Percentiles rank a stretch among this genome's conserved stretches.
phyloP scores from a whole-genome alignment of 1,284 basidiomycete species.

The Amylostereum areolatum region DNA sequence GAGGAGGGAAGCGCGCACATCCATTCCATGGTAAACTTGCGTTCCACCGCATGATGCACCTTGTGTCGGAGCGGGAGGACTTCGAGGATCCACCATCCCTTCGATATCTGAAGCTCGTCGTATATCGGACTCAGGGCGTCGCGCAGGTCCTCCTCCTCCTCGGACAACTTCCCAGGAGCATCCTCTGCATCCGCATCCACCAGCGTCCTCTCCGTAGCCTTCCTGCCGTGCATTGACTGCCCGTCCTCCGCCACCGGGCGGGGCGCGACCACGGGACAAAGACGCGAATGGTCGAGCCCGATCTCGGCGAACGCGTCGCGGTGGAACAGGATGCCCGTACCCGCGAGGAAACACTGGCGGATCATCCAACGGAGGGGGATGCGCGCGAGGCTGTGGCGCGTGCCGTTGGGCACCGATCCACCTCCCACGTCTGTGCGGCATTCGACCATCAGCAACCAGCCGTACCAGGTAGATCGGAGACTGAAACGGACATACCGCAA shows the following conservation, averaged over 20 bases:
- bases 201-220: constrained; percentile 10
- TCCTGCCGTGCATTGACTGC: constrained; percentile 13
- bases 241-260: constrained; percentile 16
- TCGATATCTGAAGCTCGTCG: constrained; percentile 41
- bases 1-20: not conserved
- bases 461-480: not conserved
- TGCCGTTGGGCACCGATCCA: constrained; percentile 48
- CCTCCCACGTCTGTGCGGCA: constrained; percentile 41
- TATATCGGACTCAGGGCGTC: constrained; percentile 48
- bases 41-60: constrained; percentile 1
- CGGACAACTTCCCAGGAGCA: constrained; percentile 17
- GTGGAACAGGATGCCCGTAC: constrained; percentile 33
- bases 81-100: constrained; percentile 54
- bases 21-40: not conserved
- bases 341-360: constrained; percentile 43
- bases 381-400: constrained; percentile 46
- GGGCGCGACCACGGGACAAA: constrained; percentile 1
- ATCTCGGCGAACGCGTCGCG: constrained; percentile 24
- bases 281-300: constrained; percentile 27
- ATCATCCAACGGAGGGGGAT: constrained; percentile 67
- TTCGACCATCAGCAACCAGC: not conserved
- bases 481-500: constrained; percentile 31
- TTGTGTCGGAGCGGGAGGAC: constrained; percentile 26
- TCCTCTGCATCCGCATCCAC: constrained; percentile 1
- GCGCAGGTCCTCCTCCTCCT: constrained; percentile 44